Base-by-base conservation (phyloP, 352 stramenopile species). In the Globisporangium yorkense region DNA sequence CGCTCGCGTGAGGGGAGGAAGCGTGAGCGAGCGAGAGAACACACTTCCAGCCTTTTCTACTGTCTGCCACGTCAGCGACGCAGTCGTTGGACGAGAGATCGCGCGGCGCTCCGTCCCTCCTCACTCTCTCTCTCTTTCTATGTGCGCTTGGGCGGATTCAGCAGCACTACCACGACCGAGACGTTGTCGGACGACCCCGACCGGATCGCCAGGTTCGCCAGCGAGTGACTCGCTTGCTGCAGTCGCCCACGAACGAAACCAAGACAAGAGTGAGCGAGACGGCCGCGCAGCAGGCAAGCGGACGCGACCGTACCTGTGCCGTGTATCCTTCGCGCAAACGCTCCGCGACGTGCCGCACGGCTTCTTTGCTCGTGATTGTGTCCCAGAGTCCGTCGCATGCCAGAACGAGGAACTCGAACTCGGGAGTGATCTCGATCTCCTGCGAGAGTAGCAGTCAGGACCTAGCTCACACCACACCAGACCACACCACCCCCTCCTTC, bases 361-460 rank as follows among this genome's bases (percentile, higher is more conserved):
- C 91, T 48, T 97, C 89, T 62, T 97, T 91, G 71, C 88, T 97
- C 49, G 74, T 96, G 59, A 97, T 94, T 13, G 87, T 95, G 64
- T 97, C 91, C 88, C 89, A 97, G 29, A 97, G 71, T 1, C 91
- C 91, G 62, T 97, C 91, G 63, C 91, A 97, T 2, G 89, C 91
- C 5, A 97, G 72, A 52, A 97, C 80, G 20, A 97, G 68, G 57
- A 97, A 97, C 54, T 96, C 82, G 45, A 97, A 91, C 56, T 97
- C 85, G 1, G 80, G 81, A 5, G 81, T 93, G 56, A 96, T 92
- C 43, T 94, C 84, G 29, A 92, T 92, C 61, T 94, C 86, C 80
- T 94, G 60, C 29, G 16, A 16, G 35, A 54, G 10, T n/a, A 44
- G 12, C 12, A 44, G 40, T 20, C 40, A 45, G 13, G 13, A 18